Conservation (phyloP, 1,139 yeast species). For the Candida sanyaensis region DNA sequence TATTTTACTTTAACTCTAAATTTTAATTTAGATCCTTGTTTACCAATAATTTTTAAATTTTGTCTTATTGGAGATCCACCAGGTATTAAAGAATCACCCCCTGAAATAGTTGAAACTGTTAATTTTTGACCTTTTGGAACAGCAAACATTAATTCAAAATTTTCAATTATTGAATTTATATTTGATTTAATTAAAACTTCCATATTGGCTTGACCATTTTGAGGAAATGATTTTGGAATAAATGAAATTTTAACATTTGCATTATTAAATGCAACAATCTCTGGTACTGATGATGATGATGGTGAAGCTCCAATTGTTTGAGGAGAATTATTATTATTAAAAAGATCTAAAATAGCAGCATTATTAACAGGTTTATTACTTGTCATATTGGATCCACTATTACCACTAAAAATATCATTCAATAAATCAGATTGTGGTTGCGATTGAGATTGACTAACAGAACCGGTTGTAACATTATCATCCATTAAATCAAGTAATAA, state of each 20-base stretch:
- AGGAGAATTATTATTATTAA: conserved; percentile 30
- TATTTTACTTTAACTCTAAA: conserved; percentile 76
- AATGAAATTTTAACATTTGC: conserved; percentile 36
- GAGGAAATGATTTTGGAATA: conserved; percentile 33
- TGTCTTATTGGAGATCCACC: conserved; percentile 53
- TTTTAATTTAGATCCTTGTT: conserved; percentile 68
- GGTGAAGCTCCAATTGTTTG: conserved; percentile 14
- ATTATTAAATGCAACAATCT: conserved; percentile 41
- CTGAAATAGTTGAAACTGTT: conserved; percentile 64
- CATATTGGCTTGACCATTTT: conserved; percentile 46
- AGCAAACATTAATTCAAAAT: conserved; percentile 74
- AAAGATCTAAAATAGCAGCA: conserved; percentile 51
- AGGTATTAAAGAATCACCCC: conserved; percentile 40
- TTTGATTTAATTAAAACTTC: conserved; percentile 42
- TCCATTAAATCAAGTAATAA: conserved; percentile 75
- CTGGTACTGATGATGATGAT: conserved; percentile 14
- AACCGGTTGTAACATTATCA: conserved; percentile 36
- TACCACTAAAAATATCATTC: conserved; percentile 68
- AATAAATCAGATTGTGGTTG: conserved; percentile 54
- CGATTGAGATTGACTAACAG: too few species aligned
- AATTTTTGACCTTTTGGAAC: conserved; percentile 91
- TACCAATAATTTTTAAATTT: conserved; percentile 67
- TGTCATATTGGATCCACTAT: conserved; percentile 14
- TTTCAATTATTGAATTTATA: conserved; percentile 25
- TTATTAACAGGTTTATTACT: conserved; percentile 20